These are phyloP conservation scores for Capsella rubella DNA, from an alignment of 441 rosid species.

Conservation along the genomic window DNA sequence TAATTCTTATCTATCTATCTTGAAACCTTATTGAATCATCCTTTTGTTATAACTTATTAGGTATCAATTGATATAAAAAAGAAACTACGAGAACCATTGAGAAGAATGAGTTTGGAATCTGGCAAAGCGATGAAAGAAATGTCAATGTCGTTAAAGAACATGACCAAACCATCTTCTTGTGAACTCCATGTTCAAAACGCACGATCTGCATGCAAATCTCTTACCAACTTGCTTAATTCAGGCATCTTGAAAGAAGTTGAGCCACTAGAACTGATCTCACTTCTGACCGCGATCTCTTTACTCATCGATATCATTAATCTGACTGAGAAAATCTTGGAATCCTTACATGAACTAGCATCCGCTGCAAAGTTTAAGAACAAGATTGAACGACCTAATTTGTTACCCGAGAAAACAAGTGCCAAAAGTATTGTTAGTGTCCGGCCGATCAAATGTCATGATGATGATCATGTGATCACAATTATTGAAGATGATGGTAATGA, in stretches of 20 bases:
- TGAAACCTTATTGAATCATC: background rate
- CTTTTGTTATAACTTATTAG: conserved; percentile 27
- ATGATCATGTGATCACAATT: conserved; percentile 31
- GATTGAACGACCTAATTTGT: conserved; percentile 27
- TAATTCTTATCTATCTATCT: background rate
- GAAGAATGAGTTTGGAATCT: conserved; percentile 49
- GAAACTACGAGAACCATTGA: conserved; percentile 46
- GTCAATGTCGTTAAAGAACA: conserved; percentile 48
- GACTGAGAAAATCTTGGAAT: conserved; percentile 54
- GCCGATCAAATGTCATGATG: conserved; percentile 27
- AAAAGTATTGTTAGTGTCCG: conserved; percentile 23
- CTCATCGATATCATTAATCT: conserved; percentile 52
- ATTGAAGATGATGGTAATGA: conserved; percentile 15
- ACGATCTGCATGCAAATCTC: conserved; percentile 44
- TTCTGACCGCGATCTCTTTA: conserved; percentile 53
- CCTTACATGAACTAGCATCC: conserved; percentile 56
- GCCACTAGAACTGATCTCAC: conserved; percentile 45
- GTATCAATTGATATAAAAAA: conserved; percentile 42
- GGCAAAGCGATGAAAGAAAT: conserved; percentile 53
- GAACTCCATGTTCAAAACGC: conserved; percentile 48
- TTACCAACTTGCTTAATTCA: conserved; percentile 54
- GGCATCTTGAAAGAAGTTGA: conserved; percentile 51
- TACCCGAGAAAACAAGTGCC: conserved; percentile 36
- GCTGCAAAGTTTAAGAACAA: conserved; percentile 49
- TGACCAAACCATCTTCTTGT: conserved; percentile 45